Conservation (phyloP, 2,329 filamentous ascomycete species). For the Hymenoscyphus albidus region DNA sequence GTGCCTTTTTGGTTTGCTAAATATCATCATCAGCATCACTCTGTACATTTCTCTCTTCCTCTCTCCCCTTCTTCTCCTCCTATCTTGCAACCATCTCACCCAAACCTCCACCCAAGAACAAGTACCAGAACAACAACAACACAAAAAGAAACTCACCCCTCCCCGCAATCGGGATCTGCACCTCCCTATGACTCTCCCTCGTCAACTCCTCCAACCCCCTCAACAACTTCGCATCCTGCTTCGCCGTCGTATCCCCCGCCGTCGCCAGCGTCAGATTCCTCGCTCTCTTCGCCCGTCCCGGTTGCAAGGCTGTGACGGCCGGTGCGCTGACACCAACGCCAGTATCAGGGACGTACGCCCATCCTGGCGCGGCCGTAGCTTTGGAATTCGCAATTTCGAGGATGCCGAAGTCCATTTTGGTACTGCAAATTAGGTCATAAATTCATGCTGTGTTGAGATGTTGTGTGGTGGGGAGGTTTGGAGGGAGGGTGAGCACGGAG, state of each 20-base stretch:
- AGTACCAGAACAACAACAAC: too few relatives aligned
- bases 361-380: slow-evolving; percentile 73
- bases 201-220: slow-evolving; percentile 81
- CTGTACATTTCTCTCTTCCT: not conserved
- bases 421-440: slow-evolving; percentile 9
- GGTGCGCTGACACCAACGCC: slow-evolving; percentile 45
- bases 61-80: slow-evolving; percentile 32
- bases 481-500: not conserved
- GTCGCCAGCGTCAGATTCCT: slow-evolving; percentile 50
- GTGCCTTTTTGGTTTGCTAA: slow-evolving; percentile 33
- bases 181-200: slow-evolving; percentile 71
- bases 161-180: slow-evolving; percentile 63
- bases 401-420: slow-evolving; percentile 69
- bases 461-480: slow-evolving; percentile 7
- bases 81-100: slow-evolving; percentile 13
- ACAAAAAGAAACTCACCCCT: slow-evolving; percentile 37
- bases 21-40: not conserved
- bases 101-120: too few relatives aligned
- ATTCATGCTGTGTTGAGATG: slow-evolving; percentile 4
- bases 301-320: slow-evolving; percentile 47
- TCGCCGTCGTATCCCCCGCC: slow-evolving; percentile 67
- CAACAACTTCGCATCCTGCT: slow-evolving; percentile 76
- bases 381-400: slow-evolving; percentile 73
- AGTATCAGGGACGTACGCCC: slow-evolving; percentile 85
- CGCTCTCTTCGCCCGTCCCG: slow-evolving; percentile 68